Conservation (phyloP, 192 early-diverging fungal genomes). For the Gaertneriomyces sp. region DNA sequence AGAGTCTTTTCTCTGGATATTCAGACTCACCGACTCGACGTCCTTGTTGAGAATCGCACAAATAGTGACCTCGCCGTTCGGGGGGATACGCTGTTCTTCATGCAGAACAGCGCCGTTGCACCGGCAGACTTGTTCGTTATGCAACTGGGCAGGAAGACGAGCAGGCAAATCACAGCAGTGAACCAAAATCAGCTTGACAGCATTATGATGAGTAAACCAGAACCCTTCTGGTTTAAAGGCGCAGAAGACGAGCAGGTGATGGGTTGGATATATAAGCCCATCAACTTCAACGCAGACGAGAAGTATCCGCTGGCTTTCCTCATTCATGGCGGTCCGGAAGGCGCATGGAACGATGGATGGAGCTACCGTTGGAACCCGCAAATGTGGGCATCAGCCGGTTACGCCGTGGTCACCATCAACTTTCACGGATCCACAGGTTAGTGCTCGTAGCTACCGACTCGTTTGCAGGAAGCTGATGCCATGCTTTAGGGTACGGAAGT, state of each 20-base stretch:
- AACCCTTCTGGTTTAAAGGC: slow-evolving; percentile 70
- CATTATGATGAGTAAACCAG: slow-evolving; percentile 44
- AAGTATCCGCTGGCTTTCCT: slow-evolving; percentile 74
- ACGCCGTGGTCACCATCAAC: slow-evolving; percentile 62
- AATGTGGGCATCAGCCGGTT: slow-evolving; percentile 68
- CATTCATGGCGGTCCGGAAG: slow-evolving; percentile 82
- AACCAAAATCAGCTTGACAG: not conserved
- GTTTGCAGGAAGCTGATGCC: no score
- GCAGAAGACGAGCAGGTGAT: slow-evolving; percentile 53
- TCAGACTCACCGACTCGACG: not conserved
- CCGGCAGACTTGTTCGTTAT: slow-evolving; percentile 16
- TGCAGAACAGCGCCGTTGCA: slow-evolving; percentile 3
- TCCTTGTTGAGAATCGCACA: slow-evolving; percentile 11
- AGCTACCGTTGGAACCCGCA: slow-evolving; percentile 71
- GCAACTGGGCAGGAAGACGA: not conserved
- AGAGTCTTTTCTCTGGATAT: slow-evolving; percentile 54
- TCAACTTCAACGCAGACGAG: slow-evolving; percentile 46
- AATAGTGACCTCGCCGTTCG: slow-evolving; percentile 7
- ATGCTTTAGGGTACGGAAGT: slow-evolving; percentile 53
- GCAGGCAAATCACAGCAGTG: not conserved
- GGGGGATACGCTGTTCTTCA: slow-evolving; percentile 8
- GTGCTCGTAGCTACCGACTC: no score
- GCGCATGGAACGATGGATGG: slow-evolving; percentile 62
- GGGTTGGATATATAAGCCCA: slow-evolving; percentile 68
- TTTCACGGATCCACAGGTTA: slow-evolving; percentile 70